These are phyloP conservation scores for Fusarium domesticum DNA, from an alignment of 2,329 filamentous ascomycete genomes.

Conservation along the genomic window DNA sequence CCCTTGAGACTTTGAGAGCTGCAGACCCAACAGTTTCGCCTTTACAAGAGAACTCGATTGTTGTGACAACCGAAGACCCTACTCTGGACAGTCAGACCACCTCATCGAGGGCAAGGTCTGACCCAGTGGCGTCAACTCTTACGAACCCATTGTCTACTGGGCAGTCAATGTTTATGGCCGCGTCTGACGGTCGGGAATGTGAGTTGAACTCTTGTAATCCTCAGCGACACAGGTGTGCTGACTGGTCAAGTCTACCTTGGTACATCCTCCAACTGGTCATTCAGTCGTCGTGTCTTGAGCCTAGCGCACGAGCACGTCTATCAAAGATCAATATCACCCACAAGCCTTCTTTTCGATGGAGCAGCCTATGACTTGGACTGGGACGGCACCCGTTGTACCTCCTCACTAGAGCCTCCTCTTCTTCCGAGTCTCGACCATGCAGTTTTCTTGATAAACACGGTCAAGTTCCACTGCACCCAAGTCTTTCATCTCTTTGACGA, in stretches of 20 bases:
- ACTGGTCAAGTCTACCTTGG: slow-evolving; percentile 48
- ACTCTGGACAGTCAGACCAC: slow-evolving; percentile 19
- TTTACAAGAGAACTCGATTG: background rate
- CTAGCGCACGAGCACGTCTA: slow-evolving; percentile 47
- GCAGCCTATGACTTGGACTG: slow-evolving; percentile 51
- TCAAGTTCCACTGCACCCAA: slow-evolving; percentile 55
- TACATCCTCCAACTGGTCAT: slow-evolving; percentile 56
- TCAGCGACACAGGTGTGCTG: background rate
- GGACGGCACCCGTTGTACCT: slow-evolving; percentile 39
- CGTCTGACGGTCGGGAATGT: slow-evolving; percentile 42
- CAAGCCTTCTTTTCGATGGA: slow-evolving; percentile 49
- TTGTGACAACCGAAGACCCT: slow-evolving; percentile 11
- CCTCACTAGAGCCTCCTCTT: slow-evolving; percentile 15
- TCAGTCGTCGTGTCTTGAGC: slow-evolving; percentile 47
- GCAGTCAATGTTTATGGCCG: slow-evolving; percentile 41
- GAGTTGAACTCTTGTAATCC: slow-evolving; percentile 18
- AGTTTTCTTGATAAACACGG: slow-evolving; percentile 51
- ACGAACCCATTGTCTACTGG: slow-evolving; percentile 43
- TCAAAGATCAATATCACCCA: slow-evolving; percentile 40
- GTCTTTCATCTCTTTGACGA: slow-evolving; percentile 55
- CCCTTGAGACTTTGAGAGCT: slow-evolving; percentile 16
- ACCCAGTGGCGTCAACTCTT: slow-evolving; percentile 33
- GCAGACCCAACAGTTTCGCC: slow-evolving; percentile 2
- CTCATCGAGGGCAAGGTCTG: slow-evolving; percentile 16
- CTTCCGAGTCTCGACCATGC: slow-evolving; percentile 52